Conservation (phyloP, 495 filamentous ascomycete species). For the Lasiosphaeria ovina region DNA sequence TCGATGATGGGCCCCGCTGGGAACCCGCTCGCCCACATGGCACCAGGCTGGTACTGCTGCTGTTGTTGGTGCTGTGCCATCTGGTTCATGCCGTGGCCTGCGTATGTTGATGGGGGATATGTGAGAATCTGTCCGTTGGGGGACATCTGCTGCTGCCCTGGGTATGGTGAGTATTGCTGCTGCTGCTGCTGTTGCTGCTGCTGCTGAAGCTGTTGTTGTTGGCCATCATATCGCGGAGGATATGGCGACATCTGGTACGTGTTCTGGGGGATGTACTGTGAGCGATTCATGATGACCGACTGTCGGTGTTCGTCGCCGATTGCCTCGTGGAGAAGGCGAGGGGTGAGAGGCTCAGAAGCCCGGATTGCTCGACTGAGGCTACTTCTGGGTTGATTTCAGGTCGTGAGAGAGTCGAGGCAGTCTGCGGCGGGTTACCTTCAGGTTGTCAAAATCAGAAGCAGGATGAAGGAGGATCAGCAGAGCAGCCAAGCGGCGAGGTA, state of each 20-base stretch:
- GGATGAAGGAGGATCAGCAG: not conserved
- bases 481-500: not conserved
- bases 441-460: not conserved
- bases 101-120: not conserved
- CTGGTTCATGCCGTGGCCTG: not conserved
- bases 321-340: not conserved
- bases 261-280: slow-evolving; percentile 10
- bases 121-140: not conserved
- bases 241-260: slow-evolving; percentile 3
- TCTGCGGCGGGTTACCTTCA: too few species aligned
- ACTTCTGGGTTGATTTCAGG: too few species aligned
- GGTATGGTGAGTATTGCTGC: not conserved
- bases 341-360: too few species aligned
- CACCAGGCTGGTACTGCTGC: not conserved
- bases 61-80: not conserved
- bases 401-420: too few species aligned
- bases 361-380: too few species aligned
- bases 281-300: slow-evolving; percentile 3
- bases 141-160: not conserved
- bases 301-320: not conserved
- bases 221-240: not conserved
- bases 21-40: slow-evolving; percentile 1
- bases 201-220: not conserved
- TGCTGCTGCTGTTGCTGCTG: not conserved
- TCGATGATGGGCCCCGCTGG: slow-evolving; percentile 1